Evolutionary conservation across 306 rosid species (phyloP).

Genomic region (Datisca glomerata): DNA sequence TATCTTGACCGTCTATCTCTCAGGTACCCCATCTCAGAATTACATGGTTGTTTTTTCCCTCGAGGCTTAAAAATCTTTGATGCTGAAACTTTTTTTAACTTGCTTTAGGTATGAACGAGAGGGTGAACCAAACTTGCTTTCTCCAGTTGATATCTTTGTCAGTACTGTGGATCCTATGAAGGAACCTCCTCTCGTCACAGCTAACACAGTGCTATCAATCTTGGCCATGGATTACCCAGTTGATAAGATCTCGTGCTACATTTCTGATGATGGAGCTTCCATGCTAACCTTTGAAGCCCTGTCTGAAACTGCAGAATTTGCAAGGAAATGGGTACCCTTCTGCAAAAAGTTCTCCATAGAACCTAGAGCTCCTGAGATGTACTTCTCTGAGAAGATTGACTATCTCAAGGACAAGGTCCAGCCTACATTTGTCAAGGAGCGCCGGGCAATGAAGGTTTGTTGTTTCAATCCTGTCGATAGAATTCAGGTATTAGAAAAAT

Average conservation of each 20-base stretch:
- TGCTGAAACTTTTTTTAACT: too few species aligned
- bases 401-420: slow-evolving; percentile 92
- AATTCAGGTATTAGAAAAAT: too few species aligned
- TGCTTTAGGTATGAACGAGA: slow-evolving; percentile 85
- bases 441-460: slow-evolving; percentile 88
- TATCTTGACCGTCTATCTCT: slow-evolving; percentile 84
- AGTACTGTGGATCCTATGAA: slow-evolving; percentile 98
- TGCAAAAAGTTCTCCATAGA: slow-evolving; percentile 78
- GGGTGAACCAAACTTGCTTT: slow-evolving; percentile 77
- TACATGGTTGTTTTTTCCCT: too few species aligned
- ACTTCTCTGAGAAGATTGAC: slow-evolving; percentile 76
- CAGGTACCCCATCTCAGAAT: slow-evolving; percentile 27
- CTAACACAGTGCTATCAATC: slow-evolving; percentile 80
- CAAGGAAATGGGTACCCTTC: slow-evolving; percentile 89
- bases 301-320: slow-evolving; percentile 89
- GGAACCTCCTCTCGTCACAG: slow-evolving; percentile 90
- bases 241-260: slow-evolving; percentile 80
- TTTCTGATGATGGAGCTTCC: slow-evolving; percentile 95
- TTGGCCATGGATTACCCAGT: slow-evolving; percentile 89
- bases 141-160: slow-evolving; percentile 78
- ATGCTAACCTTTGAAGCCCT: slow-evolving; percentile 84
- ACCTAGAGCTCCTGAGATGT: slow-evolving; percentile 91
- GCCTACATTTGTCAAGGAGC: slow-evolving; percentile 94
- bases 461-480: neutral
- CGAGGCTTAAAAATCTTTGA: too few species aligned